Evolutionary conservation across 2,329 filamentous ascomycete genomes (phyloP), one percentile per base, ranked within the genome.

Genomic region (Aspergillus vadensis): DNA sequence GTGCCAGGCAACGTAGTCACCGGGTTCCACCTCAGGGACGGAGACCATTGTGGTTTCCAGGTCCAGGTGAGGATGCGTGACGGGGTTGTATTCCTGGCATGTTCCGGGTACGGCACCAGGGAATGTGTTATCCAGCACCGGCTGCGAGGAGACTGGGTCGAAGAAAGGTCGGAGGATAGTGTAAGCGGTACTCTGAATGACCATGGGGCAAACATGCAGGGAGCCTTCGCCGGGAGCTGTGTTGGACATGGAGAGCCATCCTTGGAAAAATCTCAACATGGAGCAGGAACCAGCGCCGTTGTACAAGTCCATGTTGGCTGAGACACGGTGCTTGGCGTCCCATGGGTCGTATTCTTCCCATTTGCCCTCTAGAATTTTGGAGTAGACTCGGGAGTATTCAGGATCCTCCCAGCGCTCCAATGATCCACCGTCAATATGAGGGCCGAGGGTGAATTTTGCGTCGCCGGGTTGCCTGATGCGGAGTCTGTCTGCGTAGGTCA

Each of bases 201-300:
- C 77, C 55, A 96, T 80, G 0, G 93, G 93, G 69, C 93, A 93
- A 2, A 97, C 90, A 47, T 91, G 82, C 55, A 97, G 77, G 0
- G 92, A 95, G 0, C 93, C 93, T 77, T 96, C 88, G 5, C 83
- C 82, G 0, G 91, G 90, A 0, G 83, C 86, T 0, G 87, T 89
- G n/a, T 81, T 78, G 60, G 88, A 92, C 83, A 97, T 88, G 61
- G 76, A 74, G 55, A 97, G 76, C 93, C 93, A 97, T 17, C 92
- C 93, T 77, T 97, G 93, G 74, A 91, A 94, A 83, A 92, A 90
- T 41, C 94, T 85, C 76, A 97, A 92, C 81, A 92, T 91, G 49
- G 85, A 89, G 76, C 91, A 96, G 0, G 90, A 88, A 0, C 93
- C 92, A 0, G 92, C 83, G 0, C 92, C 91, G 54, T 91, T 83